These are phyloP conservation scores for Excoecaria cochinchinensis DNA, from an alignment of 345 rosid genomes.

Conservation along the genomic window DNA sequence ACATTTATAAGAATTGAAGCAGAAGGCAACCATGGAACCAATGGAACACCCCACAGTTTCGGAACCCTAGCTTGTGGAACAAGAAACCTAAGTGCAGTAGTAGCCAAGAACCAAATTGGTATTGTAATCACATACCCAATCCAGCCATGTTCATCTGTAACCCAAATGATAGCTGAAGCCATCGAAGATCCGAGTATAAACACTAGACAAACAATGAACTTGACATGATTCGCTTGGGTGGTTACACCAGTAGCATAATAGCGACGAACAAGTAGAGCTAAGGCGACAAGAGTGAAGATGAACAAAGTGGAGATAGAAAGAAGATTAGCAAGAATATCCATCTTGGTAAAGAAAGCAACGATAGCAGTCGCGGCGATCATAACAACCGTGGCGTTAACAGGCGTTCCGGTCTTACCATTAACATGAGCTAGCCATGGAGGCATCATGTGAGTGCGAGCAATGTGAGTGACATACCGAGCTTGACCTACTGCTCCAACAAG, in stretches of 20 bases:
- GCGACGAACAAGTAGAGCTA: constrained; percentile 25
- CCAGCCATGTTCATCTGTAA: constrained; percentile 12
- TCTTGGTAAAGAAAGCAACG: constrained; percentile 71
- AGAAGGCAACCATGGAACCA: constrained; percentile 32
- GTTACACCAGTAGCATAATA: constrained; percentile 21
- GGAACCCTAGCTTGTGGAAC: constrained; percentile 23
- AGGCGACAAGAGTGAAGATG: constrained; percentile 21
- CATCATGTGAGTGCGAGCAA: constrained; percentile 88
- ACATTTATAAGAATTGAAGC: constrained; percentile 20
- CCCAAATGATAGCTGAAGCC: constrained; percentile 14
- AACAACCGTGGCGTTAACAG: constrained; percentile 62
- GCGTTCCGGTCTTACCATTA: constrained; percentile 63
- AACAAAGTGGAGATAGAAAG: constrained; percentile 56
- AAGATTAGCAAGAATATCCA: constrained; percentile 52
- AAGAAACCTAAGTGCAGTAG: neutral
- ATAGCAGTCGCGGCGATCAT: constrained; percentile 60
- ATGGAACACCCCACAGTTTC: constrained; percentile 26
- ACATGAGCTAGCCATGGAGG: constrained; percentile 82
- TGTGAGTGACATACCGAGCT: constrained; percentile 83
- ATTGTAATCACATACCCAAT: constrained; percentile 16
- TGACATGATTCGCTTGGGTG: neutral
- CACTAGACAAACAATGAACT: constrained; percentile 4
- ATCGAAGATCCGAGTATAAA: constrained; percentile 13
- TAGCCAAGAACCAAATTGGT: constrained; percentile 20
- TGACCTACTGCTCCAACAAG: constrained; percentile 73